Evolutionary conservation across 1,284 basidiomycete genomes (phyloP), one percentile per base, ranked within the genome.

Genomic region (Trichosporon faecale): DNA sequence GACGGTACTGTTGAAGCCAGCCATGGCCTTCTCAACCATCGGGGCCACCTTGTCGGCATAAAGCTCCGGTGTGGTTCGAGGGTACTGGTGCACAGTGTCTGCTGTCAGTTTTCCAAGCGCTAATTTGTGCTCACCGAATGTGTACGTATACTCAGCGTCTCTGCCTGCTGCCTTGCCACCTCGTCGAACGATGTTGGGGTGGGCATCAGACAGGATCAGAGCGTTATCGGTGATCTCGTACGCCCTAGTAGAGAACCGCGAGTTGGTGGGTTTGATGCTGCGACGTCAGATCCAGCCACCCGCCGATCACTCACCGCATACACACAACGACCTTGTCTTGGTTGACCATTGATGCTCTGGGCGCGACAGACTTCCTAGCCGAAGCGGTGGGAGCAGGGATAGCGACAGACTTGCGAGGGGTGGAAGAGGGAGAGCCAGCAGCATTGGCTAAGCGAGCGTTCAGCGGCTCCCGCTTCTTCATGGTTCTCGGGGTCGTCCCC

Each of bases 1-100:
- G 60, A 85, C 85, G 0, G 87, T 87, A 49, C 84, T 86, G 76
- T 88, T 88, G 83, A 86, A 88, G 0, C 87, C 87, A 18, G 85
- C 85, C 83, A 87, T 86, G 0, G 86, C 85, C 31, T 85, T 85
- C 9, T 83, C 77, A 1, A 88, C 85, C 11, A 88, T 77, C 0
- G 85, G 85, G 0, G 84, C 78, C 55, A 88, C 84, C 74, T 86
- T 83, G 7, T 74, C 70, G n/a, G 80, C 75, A 74, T 87, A 88
- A 4, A 86, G 77, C 11, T 82, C 78, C 2, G 78, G 75, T 0
- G 85, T 86, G 0, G 77, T 78, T 0, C 76, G 76, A 0, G 85
- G 85, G 23, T 79, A 75, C 33, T 83, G 74, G n/a, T 85, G 80
- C 2, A 85, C 74, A n/a, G 78, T 78, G 70, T 84, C 84, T 84